phyloP scores from a whole-genome alignment of 208 protist species.

The Leishmania amazonensis region DNA sequence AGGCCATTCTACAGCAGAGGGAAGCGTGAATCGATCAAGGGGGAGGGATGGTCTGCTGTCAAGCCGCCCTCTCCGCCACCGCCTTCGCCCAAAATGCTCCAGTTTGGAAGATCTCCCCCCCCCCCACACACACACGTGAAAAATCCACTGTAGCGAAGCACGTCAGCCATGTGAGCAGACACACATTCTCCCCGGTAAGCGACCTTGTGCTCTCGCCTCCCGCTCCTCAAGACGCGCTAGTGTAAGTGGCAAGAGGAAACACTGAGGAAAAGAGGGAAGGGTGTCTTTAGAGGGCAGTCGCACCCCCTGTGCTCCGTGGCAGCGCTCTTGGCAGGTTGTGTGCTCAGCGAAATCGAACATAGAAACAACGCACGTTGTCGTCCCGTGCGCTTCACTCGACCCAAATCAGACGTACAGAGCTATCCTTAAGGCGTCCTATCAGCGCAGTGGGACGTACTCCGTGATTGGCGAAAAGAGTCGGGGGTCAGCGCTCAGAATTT shows the following conservation, averaged over 20 bases:
- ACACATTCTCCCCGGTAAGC: too few species aligned
- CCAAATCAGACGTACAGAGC: neutral
- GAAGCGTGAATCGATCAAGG: neutral
- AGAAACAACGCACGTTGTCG: neutral
- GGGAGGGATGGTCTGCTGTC: neutral
- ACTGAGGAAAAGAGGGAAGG: neutral
- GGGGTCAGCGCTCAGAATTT: conserved; percentile 41
- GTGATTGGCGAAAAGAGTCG: conserved; percentile 37
- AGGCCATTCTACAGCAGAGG: neutral
- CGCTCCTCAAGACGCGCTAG: neutral
- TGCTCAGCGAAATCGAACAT: neutral
- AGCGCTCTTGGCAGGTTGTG: neutral
- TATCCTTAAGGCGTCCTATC: conserved; percentile 5
- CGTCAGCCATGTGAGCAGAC: neutral
- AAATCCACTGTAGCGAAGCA: neutral
- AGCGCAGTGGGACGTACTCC: conserved; percentile 59
- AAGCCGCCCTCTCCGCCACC: neutral
- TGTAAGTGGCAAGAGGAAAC: neutral
- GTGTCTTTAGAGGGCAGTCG: neutral
- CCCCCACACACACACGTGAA: neutral
- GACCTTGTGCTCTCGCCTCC: neutral
- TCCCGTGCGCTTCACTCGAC: neutral
- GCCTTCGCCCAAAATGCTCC: neutral
- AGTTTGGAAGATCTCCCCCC: neutral
- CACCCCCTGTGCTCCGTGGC: neutral